Evolutionary conservation across 768 basidiomycete genomes (phyloP).

Genomic region (Boletus reticuloceps): DNA sequence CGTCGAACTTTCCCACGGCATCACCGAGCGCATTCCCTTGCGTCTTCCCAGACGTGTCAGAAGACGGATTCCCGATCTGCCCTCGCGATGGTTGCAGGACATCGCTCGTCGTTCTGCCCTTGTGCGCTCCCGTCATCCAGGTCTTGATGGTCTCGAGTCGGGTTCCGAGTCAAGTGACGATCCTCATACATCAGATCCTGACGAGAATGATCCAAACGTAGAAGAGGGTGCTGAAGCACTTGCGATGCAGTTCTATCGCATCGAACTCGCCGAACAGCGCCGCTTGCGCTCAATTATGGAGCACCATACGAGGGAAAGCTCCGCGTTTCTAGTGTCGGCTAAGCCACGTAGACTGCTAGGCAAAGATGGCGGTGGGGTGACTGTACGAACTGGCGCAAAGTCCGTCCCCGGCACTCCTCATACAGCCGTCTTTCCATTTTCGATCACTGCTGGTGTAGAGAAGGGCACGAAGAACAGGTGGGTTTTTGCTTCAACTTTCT

Average conservation of each 20-base stretch:
- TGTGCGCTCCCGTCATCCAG: constrained; percentile 12
- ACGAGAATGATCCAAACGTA: constrained; percentile 39
- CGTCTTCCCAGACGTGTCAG: constrained; percentile 47
- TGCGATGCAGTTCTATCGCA: constrained; percentile 90
- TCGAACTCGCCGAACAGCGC: constrained; percentile 89
- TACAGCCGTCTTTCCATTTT: constrained; percentile 63
- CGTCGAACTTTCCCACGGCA: constrained; percentile 69
- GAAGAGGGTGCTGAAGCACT: constrained; percentile 77
- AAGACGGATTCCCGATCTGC: constrained; percentile 67
- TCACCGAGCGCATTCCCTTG: constrained; percentile 82
- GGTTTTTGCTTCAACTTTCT: constrained; percentile 16
- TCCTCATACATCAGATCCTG: constrained; percentile 29
- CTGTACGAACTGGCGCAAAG: constrained; percentile 11
- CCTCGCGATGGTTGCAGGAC: constrained; percentile 74
- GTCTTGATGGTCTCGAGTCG: constrained; percentile 19
- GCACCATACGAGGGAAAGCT: constrained; percentile 71
- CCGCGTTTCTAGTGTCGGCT: background rate
- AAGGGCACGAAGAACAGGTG: constrained; percentile 92
- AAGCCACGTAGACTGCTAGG: constrained; percentile 8
- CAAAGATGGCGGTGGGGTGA: background rate
- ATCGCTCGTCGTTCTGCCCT: constrained; percentile 56
- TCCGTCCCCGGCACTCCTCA: constrained; percentile 19
- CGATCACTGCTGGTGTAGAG: constrained; percentile 94
- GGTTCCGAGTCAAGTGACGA: constrained; percentile 38
- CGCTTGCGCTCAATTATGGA: constrained; percentile 90